Base-by-base conservation (phyloP, 2,329 filamentous ascomycete species). In the Aspergillus sp. region DNA sequence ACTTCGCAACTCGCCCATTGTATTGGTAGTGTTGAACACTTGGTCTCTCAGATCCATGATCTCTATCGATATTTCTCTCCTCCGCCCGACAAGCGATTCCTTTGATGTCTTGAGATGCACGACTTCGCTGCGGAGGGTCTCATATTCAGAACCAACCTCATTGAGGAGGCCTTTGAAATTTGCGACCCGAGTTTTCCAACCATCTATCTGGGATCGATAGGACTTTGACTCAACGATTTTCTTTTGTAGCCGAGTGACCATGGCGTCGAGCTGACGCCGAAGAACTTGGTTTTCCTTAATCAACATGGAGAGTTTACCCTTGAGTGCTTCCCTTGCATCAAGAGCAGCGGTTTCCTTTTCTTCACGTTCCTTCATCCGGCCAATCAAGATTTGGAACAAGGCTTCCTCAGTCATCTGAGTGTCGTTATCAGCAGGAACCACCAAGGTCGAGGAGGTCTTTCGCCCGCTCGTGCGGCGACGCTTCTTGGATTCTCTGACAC, bases 381-480 rank as follows among this genome's bases (percentile, higher is more conserved):
- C 52, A 17, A 73, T 70, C 2, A 74, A 54, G 30, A 73, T 61
- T 22, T 69, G 63, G 26, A 72, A 72, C 6, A 73, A 53, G 30
- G 63, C 63, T 26, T 73, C 66, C 48, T 74, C 71, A 9, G 65
- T 65, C 1, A 69, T 49, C 10, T 62, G 51, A 10, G 50, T 14
- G 13, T 14, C 42, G 14, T 33, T 19, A 7, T 44, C 46, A 17
- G 38, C 19, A 26, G 13, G 30, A 5, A 24, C 42, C 16, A 22
- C 10, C 13, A 2, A 26, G 35, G n/a, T 48, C 53, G 36, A 38
- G 4, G 6, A 11, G 5, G 9, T 14, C 22, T 7, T 54, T 49
- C 35, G 56, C 22, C 24, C 53, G 45, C 41, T 54, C 45, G 7
- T 20, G 20, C 43, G 49, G 10, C 56, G 58, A 32, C 53, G 51